Evolutionary conservation across 2,329 filamentous ascomycete species (phyloP).

Genomic region (Cucurbitaria berberidis): DNA sequence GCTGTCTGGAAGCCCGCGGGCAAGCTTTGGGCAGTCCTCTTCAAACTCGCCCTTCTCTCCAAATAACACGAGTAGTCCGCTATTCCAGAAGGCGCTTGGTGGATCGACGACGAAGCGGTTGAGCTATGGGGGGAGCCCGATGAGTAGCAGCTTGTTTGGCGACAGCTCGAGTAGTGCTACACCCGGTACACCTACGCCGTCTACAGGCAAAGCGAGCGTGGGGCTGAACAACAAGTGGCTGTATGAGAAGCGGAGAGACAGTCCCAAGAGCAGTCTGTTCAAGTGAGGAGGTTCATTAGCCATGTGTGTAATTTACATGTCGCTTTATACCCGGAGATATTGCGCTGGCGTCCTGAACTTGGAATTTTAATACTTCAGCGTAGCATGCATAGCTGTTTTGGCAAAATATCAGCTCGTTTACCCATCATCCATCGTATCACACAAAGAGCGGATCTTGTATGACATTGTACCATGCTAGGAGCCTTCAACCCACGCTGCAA

Average conservation of each 20-base stretch:
- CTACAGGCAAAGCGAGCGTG: constrained; percentile 67
- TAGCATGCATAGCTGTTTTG: background rate
- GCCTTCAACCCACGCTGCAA: background rate
- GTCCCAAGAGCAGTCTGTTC: constrained; percentile 48
- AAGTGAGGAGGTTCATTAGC: constrained; percentile 12
- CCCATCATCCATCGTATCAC: background rate
- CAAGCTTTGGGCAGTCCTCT: constrained; percentile 30
- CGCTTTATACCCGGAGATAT: constrained; percentile 44
- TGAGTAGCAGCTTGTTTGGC: constrained; percentile 52
- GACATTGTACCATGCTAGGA: background rate
- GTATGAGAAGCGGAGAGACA: constrained; percentile 77
- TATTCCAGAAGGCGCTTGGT: constrained; percentile 72
- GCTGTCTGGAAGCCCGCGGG: constrained; percentile 61
- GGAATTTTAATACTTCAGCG: constrained; percentile 1
- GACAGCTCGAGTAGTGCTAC: constrained; percentile 49
- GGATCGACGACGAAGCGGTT: constrained; percentile 60
- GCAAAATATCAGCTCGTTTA: background rate
- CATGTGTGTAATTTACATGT: constrained; percentile 14
- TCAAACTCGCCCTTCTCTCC: constrained; percentile 59
- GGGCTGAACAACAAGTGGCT: constrained; percentile 92
- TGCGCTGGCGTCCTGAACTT: constrained; percentile 29
- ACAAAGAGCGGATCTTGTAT: constrained; percentile 15
- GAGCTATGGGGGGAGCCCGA: constrained; percentile 61
- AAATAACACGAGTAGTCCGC: constrained; percentile 57
- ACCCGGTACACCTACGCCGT: constrained; percentile 72